Evolutionary conservation across 768 basidiomycete species (phyloP).

Genomic region (Rhodotorula sphaerocarpa): DNA sequence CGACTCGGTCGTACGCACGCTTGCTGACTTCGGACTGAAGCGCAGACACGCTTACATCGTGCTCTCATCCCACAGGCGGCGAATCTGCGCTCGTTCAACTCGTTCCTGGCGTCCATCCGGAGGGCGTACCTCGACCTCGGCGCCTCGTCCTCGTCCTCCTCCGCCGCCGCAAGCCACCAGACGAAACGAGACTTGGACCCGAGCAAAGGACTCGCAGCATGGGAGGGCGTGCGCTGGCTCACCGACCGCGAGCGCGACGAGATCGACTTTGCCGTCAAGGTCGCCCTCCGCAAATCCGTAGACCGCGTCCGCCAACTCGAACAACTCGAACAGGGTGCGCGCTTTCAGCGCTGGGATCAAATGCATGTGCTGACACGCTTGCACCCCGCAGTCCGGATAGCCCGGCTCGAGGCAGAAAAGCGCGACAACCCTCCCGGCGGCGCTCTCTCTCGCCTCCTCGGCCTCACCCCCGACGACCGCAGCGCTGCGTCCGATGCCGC

Average conservation of each 20-base stretch:
- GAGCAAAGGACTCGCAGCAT: slow-evolving; percentile 36
- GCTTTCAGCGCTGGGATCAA: neutral
- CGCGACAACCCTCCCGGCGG: slow-evolving; percentile 4
- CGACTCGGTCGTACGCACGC: slow-evolving; percentile 23
- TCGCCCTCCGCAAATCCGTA: slow-evolving; percentile 74
- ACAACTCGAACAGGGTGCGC: slow-evolving; percentile 73
- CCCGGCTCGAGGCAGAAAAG: slow-evolving; percentile 17
- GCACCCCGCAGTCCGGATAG: slow-evolving; percentile 3
- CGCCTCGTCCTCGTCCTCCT: slow-evolving; percentile 41
- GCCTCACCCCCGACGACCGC: slow-evolving; percentile 48
- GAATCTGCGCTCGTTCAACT: slow-evolving; percentile 28
- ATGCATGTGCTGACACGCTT: too few species aligned
- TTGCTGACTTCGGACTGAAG: rapidly evolving
- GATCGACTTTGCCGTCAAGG: slow-evolving; percentile 82
- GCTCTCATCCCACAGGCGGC: slow-evolving; percentile 6
- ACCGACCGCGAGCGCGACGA: slow-evolving; percentile 89
- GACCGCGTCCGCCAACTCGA: slow-evolving; percentile 85
- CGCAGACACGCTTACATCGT: neutral
- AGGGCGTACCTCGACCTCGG: slow-evolving; percentile 80
- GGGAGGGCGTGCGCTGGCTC: slow-evolving; percentile 47
- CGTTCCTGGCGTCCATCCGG: slow-evolving; percentile 63
- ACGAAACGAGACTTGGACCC: slow-evolving; percentile 16
- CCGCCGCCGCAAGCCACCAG: neutral
- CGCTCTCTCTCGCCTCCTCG: slow-evolving; percentile 50
- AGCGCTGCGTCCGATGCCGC: slow-evolving; percentile 45